A percentile compares a stretch with the other conserved stretches of the same genome.
Conservation (phyloP, 805 yeast genomes). For the Candida boleticola region DNA sequence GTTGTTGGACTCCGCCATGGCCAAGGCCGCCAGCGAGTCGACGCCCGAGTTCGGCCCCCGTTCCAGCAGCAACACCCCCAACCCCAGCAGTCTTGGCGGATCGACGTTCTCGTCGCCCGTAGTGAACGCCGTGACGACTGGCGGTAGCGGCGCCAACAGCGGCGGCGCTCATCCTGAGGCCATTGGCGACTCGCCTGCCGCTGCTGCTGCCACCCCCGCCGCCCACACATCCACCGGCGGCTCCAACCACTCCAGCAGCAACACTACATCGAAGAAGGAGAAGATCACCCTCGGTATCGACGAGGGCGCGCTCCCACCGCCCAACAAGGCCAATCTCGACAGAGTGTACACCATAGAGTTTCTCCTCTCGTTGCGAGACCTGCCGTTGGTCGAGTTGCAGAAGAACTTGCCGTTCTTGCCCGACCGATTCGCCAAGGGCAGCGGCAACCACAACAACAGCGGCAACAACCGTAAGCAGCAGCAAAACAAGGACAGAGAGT, state of each 20-base stretch:
- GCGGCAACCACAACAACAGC: no score
- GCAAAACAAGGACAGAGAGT: conserved; percentile 10
- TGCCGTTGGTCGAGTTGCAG: conserved; percentile 34
- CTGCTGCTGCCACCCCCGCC: neutral
- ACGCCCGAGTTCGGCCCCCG: conserved; percentile 32
- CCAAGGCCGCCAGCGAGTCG: conserved; percentile 45
- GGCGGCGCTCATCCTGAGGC: no score
- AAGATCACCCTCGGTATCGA: no score
- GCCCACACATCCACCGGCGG: conserved; percentile 20
- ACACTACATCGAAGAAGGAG: neutral
- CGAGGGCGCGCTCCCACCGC: no score
- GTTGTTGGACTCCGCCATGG: conserved; percentile 45
- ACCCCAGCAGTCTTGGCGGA: conserved; percentile 7
- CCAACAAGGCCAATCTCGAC: neutral
- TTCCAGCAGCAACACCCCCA: conserved; percentile 5
- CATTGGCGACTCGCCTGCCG: conserved; percentile 7
- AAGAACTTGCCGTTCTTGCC: conserved; percentile 39
- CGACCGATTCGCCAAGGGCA: conserved; percentile 30
- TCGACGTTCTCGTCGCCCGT: conserved; percentile 13
- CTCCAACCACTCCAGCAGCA: neutral
- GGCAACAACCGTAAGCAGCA: conserved; percentile 7
- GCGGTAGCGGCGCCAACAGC: no score
- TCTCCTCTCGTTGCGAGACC: conserved; percentile 29
- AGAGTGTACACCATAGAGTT: conserved; percentile 24
- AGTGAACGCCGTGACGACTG: conserved; percentile 19